These are phyloP conservation scores for Cladorrhinum sp. DNA, from an alignment of 2,329 filamentous ascomycete genomes.

Conservation along the genomic window DNA sequence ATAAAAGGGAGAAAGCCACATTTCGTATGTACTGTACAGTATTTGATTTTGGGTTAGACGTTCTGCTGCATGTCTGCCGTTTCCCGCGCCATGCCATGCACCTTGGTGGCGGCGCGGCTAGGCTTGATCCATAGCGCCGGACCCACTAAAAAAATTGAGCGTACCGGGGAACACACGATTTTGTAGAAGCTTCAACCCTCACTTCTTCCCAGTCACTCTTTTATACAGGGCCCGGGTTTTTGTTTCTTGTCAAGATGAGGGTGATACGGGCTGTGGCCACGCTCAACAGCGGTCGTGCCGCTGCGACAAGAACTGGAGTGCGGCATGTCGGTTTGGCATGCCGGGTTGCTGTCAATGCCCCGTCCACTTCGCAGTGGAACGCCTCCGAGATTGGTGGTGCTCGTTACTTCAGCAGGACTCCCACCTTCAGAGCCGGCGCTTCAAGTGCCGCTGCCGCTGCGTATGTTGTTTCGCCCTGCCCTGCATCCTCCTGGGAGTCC, in stretches of 20 bases:
- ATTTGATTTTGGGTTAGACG: no score
- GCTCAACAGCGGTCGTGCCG: constrained; percentile 37
- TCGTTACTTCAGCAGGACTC: constrained; percentile 40
- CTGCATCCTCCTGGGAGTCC: neutral
- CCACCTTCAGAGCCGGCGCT: constrained; percentile 34
- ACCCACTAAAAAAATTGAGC: neutral
- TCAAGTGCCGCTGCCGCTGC: constrained; percentile 38
- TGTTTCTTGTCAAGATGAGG: constrained; percentile 37
- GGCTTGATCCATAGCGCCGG: neutral
- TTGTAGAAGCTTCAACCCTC: neutral
- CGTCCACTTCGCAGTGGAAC: constrained; percentile 31
- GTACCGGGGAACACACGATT: neutral
- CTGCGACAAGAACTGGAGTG: constrained; percentile 33
- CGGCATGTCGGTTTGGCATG: constrained; percentile 35
- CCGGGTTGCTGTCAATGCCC: constrained; percentile 26
- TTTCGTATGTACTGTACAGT: neutral
- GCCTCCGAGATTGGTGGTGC: constrained; percentile 33
- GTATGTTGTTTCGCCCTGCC: constrained; percentile 29
- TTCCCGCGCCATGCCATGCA: neutral
- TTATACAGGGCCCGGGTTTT: constrained; percentile 4
- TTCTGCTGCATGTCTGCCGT: no score
- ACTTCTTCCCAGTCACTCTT: constrained; percentile 26
- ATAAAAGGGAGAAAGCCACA: neutral
- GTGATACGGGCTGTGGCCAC: constrained; percentile 38
- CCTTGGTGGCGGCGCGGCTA: neutral